phyloP scores from a whole-genome alignment of 768 basidiomycete species.

The Kwoniella dejecticola region DNA sequence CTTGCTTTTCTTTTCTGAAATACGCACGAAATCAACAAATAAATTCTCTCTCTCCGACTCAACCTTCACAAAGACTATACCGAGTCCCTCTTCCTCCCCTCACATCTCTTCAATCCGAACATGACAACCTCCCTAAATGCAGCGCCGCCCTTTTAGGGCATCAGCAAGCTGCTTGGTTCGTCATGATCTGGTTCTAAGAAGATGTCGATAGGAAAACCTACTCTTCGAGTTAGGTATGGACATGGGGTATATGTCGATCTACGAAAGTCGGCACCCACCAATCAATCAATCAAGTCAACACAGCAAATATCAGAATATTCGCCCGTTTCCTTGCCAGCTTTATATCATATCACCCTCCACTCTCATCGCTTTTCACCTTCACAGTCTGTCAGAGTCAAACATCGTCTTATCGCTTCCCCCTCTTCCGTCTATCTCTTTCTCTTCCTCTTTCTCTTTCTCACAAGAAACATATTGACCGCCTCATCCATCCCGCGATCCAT shows the following conservation, averaged over 20 bases:
- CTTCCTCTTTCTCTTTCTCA: slow-evolving; percentile 13
- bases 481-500: slow-evolving; percentile 56
- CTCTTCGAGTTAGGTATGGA: slow-evolving; percentile 50
- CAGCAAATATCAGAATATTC: slow-evolving; percentile 7
- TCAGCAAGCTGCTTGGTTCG: slow-evolving; percentile 3
- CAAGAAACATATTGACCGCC: slow-evolving; percentile 46
- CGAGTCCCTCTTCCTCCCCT: slow-evolving; percentile 28
- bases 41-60: slow-evolving; percentile 35
- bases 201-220: slow-evolving; percentile 31
- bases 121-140: slow-evolving; percentile 50
- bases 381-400: slow-evolving; percentile 5
- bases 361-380: slow-evolving; percentile 1
- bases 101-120: slow-evolving; percentile 15
- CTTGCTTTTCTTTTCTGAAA: slow-evolving; percentile 5
- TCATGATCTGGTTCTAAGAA: slow-evolving; percentile 1
- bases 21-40: slow-evolving; percentile 14
- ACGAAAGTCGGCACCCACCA: slow-evolving; percentile 38
- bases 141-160: slow-evolving; percentile 43
- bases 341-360: slow-evolving; percentile 6
- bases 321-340: neutral
- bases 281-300: slow-evolving; percentile 4
- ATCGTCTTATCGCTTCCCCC: too few relatives aligned
- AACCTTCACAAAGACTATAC: slow-evolving; percentile 29
- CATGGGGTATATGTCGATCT: slow-evolving; percentile 42
- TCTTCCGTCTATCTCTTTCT: slow-evolving; percentile 14